These are phyloP conservation scores for Ascochyta pisi DNA, from an alignment of 2,329 filamentous ascomycete genomes.

Conservation along the genomic window DNA sequence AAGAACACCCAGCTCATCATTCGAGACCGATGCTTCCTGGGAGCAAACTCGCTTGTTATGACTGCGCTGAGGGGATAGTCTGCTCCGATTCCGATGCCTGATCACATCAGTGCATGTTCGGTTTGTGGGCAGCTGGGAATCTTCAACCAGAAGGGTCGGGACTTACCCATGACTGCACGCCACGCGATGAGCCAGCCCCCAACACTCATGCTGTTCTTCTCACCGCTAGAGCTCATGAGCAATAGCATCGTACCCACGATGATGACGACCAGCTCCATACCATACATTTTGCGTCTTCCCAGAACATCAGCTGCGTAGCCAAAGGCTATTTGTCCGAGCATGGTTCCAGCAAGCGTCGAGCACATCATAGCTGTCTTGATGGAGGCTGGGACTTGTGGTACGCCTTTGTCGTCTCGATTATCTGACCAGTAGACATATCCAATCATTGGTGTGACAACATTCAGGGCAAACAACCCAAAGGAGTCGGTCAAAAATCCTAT, in stretches of 20 bases:
- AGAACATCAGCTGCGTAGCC: conserved; percentile 48
- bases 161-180: conserved; percentile 49
- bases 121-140: neutral
- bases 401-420: conserved; percentile 25
- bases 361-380: conserved; percentile 49
- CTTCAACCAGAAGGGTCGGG: no score
- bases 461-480: conserved; percentile 50
- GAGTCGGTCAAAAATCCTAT: conserved; percentile 51
- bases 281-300: conserved; percentile 51
- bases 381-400: conserved; percentile 35
- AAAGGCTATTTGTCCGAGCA: conserved; percentile 49
- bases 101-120: neutral
- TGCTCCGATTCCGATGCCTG: conserved; percentile 47
- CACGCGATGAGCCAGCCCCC: conserved; percentile 50
- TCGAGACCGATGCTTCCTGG: conserved; percentile 45
- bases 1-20: conserved; percentile 54
- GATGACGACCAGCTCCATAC: conserved; percentile 50
- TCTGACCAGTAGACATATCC: conserved; percentile 50
- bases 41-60: conserved; percentile 51
- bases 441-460: conserved; percentile 51
- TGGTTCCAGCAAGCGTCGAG: conserved; percentile 49
- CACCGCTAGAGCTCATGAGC: conserved; percentile 47
- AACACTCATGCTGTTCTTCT: conserved; percentile 47
- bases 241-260: conserved; percentile 51
- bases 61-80: conserved; percentile 49